Evolutionary conservation across 495 filamentous ascomycete species (phyloP).

Genomic region (Tuber microsphaerosporum): DNA sequence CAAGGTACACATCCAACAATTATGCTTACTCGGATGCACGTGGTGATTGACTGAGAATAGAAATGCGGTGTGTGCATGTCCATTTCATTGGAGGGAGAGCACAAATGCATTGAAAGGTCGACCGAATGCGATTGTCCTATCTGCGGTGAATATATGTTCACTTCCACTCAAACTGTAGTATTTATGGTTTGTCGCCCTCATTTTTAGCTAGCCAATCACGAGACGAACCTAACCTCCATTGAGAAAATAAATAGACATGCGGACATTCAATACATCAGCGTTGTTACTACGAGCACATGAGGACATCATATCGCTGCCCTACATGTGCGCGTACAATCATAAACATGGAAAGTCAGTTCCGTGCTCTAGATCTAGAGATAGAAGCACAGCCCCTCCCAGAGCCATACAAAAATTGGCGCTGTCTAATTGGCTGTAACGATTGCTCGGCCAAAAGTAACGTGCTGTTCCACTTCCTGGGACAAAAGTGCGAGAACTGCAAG

Average conservation of each 20-base stretch:
- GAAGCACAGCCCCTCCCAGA: slow-evolving; percentile 82
- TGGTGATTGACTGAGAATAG: slow-evolving; percentile 45
- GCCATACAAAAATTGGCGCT: slow-evolving; percentile 71
- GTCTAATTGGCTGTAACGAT: slow-evolving; percentile 85
- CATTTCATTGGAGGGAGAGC: slow-evolving; percentile 68
- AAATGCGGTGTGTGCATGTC: slow-evolving; percentile 87
- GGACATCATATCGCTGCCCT: slow-evolving; percentile 83
- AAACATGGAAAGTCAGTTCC: slow-evolving; percentile 96
- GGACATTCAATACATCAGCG: slow-evolving; percentile 89
- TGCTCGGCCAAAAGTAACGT: slow-evolving; percentile 79
- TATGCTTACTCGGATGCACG: slow-evolving; percentile 12
- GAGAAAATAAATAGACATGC: slow-evolving; percentile 51
- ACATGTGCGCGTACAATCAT: slow-evolving; percentile 86
- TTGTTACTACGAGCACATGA: slow-evolving; percentile 79
- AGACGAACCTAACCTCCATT: slow-evolving; percentile 3
- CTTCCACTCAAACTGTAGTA: slow-evolving; percentile 77
- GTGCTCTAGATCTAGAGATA: slow-evolving; percentile 78
- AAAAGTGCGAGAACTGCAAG: slow-evolving; percentile 77
- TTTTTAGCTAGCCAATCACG: background rate
- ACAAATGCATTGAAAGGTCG: slow-evolving; percentile 89
- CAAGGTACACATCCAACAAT: slow-evolving; percentile 57
- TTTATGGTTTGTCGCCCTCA: slow-evolving; percentile 55
- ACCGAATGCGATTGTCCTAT: slow-evolving; percentile 98
- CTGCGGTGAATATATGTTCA: slow-evolving; percentile 95
- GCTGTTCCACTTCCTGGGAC: slow-evolving; percentile 86